Evolutionary conservation across 1,284 basidiomycete genomes (phyloP).

Genomic region (Tylopilus orsonianus): DNA sequence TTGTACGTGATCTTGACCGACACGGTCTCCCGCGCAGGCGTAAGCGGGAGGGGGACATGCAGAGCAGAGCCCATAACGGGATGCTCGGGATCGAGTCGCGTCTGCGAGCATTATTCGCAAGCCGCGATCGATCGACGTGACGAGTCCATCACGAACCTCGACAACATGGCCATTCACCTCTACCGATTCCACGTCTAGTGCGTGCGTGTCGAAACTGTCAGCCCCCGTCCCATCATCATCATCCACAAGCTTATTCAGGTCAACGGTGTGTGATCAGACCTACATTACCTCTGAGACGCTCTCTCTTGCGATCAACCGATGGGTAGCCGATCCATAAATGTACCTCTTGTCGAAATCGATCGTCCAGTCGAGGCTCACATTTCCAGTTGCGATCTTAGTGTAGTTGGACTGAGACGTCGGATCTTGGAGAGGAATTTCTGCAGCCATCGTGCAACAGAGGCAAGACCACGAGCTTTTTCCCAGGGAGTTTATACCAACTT

Average conservation of each 20-base stretch:
- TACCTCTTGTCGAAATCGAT: slow-evolving; percentile 74
- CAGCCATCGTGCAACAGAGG: slow-evolving; percentile 17
- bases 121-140: background rate
- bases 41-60: slow-evolving; percentile 48
- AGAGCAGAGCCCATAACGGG: slow-evolving; percentile 75
- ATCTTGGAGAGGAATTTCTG: slow-evolving; percentile 19
- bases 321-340: slow-evolving; percentile 74
- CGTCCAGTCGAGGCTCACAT: slow-evolving; percentile 80
- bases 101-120: slow-evolving; percentile 36
- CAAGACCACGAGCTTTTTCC: no score
- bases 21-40: slow-evolving; percentile 45
- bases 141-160: slow-evolving; percentile 10
- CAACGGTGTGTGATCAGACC: slow-evolving; percentile 12
- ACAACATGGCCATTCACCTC: slow-evolving; percentile 50
- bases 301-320: slow-evolving; percentile 61
- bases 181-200: slow-evolving; percentile 65
- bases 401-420: slow-evolving; percentile 85
- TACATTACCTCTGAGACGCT: slow-evolving; percentile 70
- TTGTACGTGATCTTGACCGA: slow-evolving; percentile 69
- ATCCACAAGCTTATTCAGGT: background rate
- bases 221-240: background rate
- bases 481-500: no score
- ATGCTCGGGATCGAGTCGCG: slow-evolving; percentile 53
- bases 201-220: slow-evolving; percentile 75
- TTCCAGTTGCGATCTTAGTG: slow-evolving; percentile 60